Evolutionary conservation across 768 basidiomycete species (phyloP).

Genomic region (Austroboletus festivus): DNA sequence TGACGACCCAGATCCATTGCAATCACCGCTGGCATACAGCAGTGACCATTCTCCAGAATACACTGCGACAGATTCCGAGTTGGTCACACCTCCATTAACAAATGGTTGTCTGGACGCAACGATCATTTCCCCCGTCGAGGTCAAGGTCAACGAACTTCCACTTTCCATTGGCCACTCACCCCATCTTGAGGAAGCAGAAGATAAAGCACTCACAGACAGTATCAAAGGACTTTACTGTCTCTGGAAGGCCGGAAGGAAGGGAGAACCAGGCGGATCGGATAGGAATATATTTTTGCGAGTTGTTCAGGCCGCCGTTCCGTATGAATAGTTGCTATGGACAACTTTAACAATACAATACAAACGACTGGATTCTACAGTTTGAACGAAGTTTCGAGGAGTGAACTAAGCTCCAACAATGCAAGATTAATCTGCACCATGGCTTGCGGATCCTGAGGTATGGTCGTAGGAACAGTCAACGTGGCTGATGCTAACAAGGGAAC

Average conservation of each 20-base stretch:
- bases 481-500: conserved; percentile 9
- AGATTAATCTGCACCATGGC: conserved; percentile 22
- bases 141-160: conserved; percentile 13
- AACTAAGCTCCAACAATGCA: conserved; percentile 24
- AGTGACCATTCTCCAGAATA: conserved; percentile 11
- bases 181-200: conserved; percentile 18
- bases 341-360: neutral
- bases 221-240: conserved; percentile 56
- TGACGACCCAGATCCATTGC: conserved; percentile 8
- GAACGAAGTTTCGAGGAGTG: conserved; percentile 16
- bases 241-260: conserved; percentile 46
- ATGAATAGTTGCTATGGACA: conserved; percentile 11
- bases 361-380: conserved; percentile 3
- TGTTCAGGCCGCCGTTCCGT: conserved; percentile 30
- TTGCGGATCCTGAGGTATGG: conserved; percentile 20
- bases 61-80: conserved; percentile 21
- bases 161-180: conserved; percentile 1
- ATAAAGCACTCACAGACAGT: conserved; percentile 47
- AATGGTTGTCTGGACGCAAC: conserved; percentile 9
- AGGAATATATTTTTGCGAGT: conserved; percentile 32
- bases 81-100: conserved; percentile 22
- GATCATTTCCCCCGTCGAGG: conserved; percentile 11
- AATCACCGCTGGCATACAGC: conserved; percentile 6
- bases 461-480: conserved; percentile 11
- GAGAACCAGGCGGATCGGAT: conserved; percentile 18